Percentiles rank a stretch among this genome's conserved stretches.
Evolutionary conservation across 441 rosid species (phyloP).

Genomic region (Brassica hybrid): DNA sequence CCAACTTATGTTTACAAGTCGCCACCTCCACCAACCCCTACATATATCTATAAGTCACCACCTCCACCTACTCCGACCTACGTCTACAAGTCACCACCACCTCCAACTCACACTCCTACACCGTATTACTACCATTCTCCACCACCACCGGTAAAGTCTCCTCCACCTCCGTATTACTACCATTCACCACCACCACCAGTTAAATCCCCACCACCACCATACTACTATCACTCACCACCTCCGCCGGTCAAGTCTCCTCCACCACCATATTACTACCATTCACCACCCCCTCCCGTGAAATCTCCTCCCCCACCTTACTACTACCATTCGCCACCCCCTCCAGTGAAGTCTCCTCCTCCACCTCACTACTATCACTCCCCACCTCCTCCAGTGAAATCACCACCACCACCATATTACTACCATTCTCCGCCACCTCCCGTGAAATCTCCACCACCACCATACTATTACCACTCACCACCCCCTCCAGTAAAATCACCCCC

Average conservation of each 20-base stretch:
- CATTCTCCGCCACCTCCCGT: no score
- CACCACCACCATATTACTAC: no score
- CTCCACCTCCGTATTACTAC: slow-evolving; percentile 40
- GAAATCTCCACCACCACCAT: no score
- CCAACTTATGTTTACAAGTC: slow-evolving; percentile 35
- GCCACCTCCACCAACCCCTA: slow-evolving; percentile 39
- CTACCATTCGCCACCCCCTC: slow-evolving; percentile 45
- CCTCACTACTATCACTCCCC: slow-evolving; percentile 43
- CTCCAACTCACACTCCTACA: slow-evolving; percentile 12
- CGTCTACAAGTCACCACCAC: slow-evolving; percentile 30
- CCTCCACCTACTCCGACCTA: slow-evolving; percentile 24
- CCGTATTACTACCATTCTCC: slow-evolving; percentile 44
- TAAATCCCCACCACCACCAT: slow-evolving; percentile 33
- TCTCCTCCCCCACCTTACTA: slow-evolving; percentile 38
- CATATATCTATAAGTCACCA: slow-evolving; percentile 41
- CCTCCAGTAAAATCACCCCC: no score
- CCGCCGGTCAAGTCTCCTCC: slow-evolving; percentile 41
- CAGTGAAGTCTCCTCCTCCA: background rate
- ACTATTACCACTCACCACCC: no score
- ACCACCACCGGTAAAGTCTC: slow-evolving; percentile 43
- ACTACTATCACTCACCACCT: slow-evolving; percentile 42
- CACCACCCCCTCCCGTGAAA: slow-evolving; percentile 50
- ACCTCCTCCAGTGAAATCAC: slow-evolving; percentile 36
- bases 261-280: slow-evolving; percentile 45
- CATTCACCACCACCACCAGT: slow-evolving; percentile 38